Evolutionary conservation across 2,329 filamentous ascomycete species (phyloP), one percentile per base, ranked within the genome.

Genomic region (Aspergillus sp.): DNA sequence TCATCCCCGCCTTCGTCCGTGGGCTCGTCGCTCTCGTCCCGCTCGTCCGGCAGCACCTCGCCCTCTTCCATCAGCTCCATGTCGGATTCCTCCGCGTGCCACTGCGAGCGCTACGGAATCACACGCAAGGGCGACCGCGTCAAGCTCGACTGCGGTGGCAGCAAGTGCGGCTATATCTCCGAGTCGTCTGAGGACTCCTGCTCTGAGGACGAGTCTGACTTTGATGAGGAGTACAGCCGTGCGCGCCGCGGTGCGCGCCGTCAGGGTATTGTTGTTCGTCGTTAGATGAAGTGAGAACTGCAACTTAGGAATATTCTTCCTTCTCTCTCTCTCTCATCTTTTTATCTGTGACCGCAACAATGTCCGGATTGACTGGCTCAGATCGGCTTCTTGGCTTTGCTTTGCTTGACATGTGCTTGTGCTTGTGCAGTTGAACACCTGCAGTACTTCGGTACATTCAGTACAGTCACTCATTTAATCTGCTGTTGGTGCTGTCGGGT

Each of bases 91-190:
- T 76, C 76, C 70, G 84, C 83, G 74, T 98, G 95, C 86, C 92
- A 89, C 64, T 98, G 93, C 80, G 91, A 97, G 77, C 90, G 93
- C 80, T 97, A 95, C 81, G 93, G 93, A 68, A 96, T 98, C 82
- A 97, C 93, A 64, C 90, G 92, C 79, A 88, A 89, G 76, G 92
- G 93, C 72, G 89, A 96, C 77, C 88, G 93, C 70, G 89, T 98
- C 84, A 95, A 93, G 85, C 87, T 97, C 75, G 93, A 97, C 85
- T 98, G 93, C 73, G 92, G 92, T 68, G 93, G 93, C 67, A 82
- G 87, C 61, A 88, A 91, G 74, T 97, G 93, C 79, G 90, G 91
- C 70, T 95, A 90, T 79, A 85, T 84, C 46, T 68, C 67, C 64
- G 88, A 90, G 69, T 73, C 71, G 4, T 86, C 89, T 60, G 84